Conservation (phyloP, 148 eudicot species). For the Chenopodium suecicum region DNA sequence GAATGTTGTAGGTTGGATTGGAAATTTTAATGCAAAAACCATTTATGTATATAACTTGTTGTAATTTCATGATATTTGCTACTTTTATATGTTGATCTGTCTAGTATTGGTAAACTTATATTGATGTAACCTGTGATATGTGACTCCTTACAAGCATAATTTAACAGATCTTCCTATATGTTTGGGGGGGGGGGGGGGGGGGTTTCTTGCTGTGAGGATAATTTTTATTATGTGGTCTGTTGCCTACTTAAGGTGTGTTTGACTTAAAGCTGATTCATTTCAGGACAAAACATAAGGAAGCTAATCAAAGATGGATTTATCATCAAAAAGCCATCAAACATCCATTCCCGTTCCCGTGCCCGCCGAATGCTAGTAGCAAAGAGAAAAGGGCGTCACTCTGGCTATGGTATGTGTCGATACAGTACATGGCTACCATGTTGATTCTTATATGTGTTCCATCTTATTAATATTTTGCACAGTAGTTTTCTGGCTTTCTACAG, state of each 20-base stretch:
- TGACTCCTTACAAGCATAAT: too few relatives aligned
- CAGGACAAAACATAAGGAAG: constrained; percentile 61
- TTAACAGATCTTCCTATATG: too few relatives aligned
- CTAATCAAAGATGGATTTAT: constrained; percentile 62
- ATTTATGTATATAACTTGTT: too few relatives aligned
- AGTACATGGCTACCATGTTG: neutral
- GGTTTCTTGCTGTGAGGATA: neutral
- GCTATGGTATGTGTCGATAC: constrained; percentile 40
- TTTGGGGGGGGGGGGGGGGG: neutral
- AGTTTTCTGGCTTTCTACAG: neutral
- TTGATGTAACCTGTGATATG: too few relatives aligned
- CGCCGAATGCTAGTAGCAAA: constrained; percentile 61
- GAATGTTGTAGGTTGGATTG: too few relatives aligned
- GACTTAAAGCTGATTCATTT: neutral
- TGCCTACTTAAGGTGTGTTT: neutral
- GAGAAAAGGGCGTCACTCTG: constrained; percentile 66
- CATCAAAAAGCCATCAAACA: constrained; percentile 55
- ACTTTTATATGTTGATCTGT: too few relatives aligned
- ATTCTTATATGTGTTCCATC: neutral
- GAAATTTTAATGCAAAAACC: too few relatives aligned
- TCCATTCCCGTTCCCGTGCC: constrained; percentile 59
- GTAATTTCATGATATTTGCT: too few relatives aligned
- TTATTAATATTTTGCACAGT: neutral
- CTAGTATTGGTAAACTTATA: too few relatives aligned
- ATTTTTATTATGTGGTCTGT: neutral